Evolutionary conservation across 768 basidiomycete genomes (phyloP).

Genomic region (Coprinopsis sp.): DNA sequence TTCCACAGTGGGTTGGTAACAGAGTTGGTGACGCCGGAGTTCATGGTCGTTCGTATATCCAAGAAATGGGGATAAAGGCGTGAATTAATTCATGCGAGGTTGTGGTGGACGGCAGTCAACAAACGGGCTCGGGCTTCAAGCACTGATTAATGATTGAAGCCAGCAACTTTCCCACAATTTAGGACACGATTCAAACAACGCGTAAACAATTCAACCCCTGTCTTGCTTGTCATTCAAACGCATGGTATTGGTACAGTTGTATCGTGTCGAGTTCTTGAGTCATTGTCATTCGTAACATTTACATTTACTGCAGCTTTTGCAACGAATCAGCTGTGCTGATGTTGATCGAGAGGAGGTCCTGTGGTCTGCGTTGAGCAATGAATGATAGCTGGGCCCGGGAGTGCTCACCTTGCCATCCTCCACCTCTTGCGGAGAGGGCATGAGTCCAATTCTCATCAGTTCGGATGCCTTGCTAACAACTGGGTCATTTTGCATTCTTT

Average conservation of each 20-base stretch:
- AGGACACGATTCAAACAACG: slow-evolving; percentile 16
- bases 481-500: slow-evolving; percentile 78
- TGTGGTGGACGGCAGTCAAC: no score
- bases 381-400: neutral
- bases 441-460: slow-evolving; percentile 69
- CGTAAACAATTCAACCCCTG: slow-evolving; percentile 12
- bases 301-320: slow-evolving; percentile 20
- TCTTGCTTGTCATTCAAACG: no score
- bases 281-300: no score
- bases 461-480: slow-evolving; percentile 76
- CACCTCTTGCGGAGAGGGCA: slow-evolving; percentile 75
- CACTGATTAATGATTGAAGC: no score
- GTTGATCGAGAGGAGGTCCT: slow-evolving; percentile 40
- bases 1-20: slow-evolving; percentile 35
- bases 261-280: no score
- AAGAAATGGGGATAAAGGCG: no score
- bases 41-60: no score
- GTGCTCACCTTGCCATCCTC: slow-evolving; percentile 60
- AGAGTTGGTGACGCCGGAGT: neutral
- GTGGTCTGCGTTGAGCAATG: neutral
- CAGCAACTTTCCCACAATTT: no score
- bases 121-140: no score
- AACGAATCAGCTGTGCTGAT: slow-evolving; percentile 32
- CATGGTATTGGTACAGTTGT: no score
- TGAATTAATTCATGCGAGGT: no score